These are phyloP conservation scores for Chalciporus chontae DNA, from an alignment of 768 basidiomycete species.

Conservation along the genomic window DNA sequence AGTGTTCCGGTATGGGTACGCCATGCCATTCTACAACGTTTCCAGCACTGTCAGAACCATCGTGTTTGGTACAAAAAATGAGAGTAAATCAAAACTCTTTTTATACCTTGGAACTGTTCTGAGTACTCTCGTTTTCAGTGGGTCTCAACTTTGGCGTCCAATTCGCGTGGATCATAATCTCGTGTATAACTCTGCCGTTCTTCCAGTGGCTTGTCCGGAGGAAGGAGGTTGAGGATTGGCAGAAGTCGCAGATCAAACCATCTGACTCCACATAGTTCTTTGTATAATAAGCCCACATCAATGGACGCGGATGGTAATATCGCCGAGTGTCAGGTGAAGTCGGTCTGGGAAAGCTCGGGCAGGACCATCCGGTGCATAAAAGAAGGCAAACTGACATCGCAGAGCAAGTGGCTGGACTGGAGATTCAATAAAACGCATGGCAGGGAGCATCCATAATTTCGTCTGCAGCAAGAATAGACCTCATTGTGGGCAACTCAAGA, in stretches of 20 bases:
- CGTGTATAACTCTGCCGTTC: constrained; percentile 49
- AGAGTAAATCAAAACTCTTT: constrained; percentile 36
- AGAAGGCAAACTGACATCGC: too few species aligned
- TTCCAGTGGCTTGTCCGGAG: constrained; percentile 43
- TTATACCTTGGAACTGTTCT: neutral
- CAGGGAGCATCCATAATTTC: too few species aligned
- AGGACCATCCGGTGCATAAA: too few species aligned
- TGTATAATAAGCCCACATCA: too few species aligned
- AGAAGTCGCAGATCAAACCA: constrained; percentile 11
- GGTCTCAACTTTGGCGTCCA: constrained; percentile 61
- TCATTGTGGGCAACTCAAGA: neutral
- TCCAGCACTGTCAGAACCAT: constrained; percentile 57
- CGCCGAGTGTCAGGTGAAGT: too few species aligned
- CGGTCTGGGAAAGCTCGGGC: too few species aligned
- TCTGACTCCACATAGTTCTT: neutral
- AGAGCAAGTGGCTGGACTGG: too few species aligned
- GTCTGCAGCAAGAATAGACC: too few species aligned
- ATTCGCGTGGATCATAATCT: constrained; percentile 52
- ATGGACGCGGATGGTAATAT: too few species aligned
- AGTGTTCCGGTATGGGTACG: constrained; percentile 66
- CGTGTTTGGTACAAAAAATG: constrained; percentile 62
- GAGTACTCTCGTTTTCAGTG: constrained; percentile 34
- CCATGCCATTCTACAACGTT: constrained; percentile 70
- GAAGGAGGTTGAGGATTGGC: constrained; percentile 23
- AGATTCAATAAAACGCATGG: too few species aligned